Conservation (phyloP, 2,329 filamentous ascomycete genomes). For the Talaromyces rugulosus region DNA sequence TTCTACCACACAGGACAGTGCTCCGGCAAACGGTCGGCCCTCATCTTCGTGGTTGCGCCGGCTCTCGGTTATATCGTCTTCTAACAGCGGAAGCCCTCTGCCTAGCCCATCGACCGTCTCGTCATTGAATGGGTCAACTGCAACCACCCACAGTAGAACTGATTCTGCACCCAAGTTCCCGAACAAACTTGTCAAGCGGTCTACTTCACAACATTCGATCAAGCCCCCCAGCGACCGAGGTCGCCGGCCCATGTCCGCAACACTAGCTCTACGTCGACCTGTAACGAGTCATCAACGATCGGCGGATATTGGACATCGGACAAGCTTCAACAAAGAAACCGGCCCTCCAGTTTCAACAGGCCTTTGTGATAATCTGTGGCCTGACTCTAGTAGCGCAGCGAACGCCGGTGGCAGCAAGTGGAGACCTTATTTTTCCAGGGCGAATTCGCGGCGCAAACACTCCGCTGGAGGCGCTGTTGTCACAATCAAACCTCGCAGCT, state of each 20-base stretch:
- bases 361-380: slow-evolving; percentile 5
- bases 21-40: slow-evolving; percentile 31
- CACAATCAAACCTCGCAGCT: slow-evolving; percentile 25
- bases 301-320: slow-evolving; percentile 43
- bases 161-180: slow-evolving; percentile 34
- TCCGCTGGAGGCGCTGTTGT: slow-evolving; percentile 34
- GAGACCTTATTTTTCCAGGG: slow-evolving; percentile 35
- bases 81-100: slow-evolving; percentile 44
- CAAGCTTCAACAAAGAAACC: slow-evolving; percentile 3
- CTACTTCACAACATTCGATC: slow-evolving; percentile 50
- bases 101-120: slow-evolving; percentile 51
- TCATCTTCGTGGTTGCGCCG: slow-evolving; percentile 55
- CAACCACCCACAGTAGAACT: slow-evolving; percentile 42
- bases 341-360: not conserved
- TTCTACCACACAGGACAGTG: slow-evolving; percentile 14
- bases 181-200: slow-evolving; percentile 62
- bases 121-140: slow-evolving; percentile 51
- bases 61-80: slow-evolving; percentile 44
- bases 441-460: slow-evolving; percentile 16
- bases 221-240: slow-evolving; percentile 29
- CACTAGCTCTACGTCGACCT: slow-evolving; percentile 53
- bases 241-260: slow-evolving; percentile 32
- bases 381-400: not conserved
- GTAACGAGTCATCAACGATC: slow-evolving; percentile 62
- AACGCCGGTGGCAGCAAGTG: slow-evolving; percentile 22